Conservation (phyloP, 495 filamentous ascomycete species). For the Trichocladium uniseriatum region DNA sequence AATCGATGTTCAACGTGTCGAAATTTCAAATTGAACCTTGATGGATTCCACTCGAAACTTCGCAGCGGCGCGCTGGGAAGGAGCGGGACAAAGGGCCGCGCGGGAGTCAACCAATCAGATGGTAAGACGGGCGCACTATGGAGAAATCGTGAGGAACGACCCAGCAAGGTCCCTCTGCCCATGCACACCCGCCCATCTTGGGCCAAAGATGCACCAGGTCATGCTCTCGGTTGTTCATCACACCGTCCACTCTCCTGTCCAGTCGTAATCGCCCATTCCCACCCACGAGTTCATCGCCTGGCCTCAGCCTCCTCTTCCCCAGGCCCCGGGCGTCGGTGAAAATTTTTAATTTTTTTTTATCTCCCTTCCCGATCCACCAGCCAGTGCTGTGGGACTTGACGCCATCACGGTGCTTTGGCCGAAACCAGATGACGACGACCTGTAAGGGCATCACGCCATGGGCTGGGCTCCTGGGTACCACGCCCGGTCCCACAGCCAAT, state of each 20-base stretch:
- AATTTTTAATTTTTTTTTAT: background rate
- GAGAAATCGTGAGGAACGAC: background rate
- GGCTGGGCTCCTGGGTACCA: too few relatives aligned
- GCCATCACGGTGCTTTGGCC: background rate
- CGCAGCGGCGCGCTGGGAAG: background rate
- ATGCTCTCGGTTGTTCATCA: slow-evolving; percentile 9
- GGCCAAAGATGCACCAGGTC: too few relatives aligned
- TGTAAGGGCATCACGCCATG: slow-evolving; percentile 15
- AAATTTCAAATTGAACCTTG: slow-evolving; percentile 1
- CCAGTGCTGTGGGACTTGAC: background rate
- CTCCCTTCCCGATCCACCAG: background rate
- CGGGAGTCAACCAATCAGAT: slow-evolving; percentile 10
- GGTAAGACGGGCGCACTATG: background rate
- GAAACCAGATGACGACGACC: slow-evolving; percentile 8
- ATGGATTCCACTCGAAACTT: background rate
- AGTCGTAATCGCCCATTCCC: background rate
- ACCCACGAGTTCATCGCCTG: background rate
- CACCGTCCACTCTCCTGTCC: slow-evolving; percentile 11
- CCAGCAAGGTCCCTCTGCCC: background rate
- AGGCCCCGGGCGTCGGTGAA: background rate
- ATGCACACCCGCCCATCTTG: slow-evolving; percentile 1
- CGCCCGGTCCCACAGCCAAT: too few relatives aligned
- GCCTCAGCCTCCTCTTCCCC: slow-evolving; percentile 1
- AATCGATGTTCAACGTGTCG: too few relatives aligned
- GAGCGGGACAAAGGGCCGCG: background rate